Evolutionary conservation across 176 grass and related monocot species (phyloP).

Genomic region (Paspalum notatum): DNA sequence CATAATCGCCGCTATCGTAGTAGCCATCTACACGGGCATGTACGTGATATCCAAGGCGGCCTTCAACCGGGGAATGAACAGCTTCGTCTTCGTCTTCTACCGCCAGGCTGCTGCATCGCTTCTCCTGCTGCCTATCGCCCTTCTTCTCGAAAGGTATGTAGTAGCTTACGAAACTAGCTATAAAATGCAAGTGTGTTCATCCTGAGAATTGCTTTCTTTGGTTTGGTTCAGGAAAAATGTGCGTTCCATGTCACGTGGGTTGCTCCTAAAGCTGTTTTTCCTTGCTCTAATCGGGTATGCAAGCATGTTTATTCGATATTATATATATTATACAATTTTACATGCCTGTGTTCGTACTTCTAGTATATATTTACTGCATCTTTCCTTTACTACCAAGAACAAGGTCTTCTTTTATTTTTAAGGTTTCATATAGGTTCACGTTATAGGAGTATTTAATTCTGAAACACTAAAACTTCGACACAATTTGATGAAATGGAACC

Average conservation of each 20-base stretch:
- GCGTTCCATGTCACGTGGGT: conserved; percentile 28
- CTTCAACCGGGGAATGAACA: conserved; percentile 55
- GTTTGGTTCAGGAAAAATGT: conserved; percentile 23
- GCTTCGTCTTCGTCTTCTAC: conserved; percentile 65
- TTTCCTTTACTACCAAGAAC: no score
- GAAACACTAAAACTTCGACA: no score
- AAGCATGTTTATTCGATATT: neutral
- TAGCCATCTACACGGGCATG: conserved; percentile 50
- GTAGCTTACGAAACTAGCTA: neutral
- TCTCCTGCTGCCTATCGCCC: conserved; percentile 42
- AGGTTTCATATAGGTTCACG: no score
- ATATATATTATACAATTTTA: neutral
- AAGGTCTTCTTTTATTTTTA: no score
- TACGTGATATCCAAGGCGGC: conserved; percentile 54
- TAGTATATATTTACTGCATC: neutral
- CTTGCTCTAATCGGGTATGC: conserved; percentile 57
- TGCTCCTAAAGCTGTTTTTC: conserved; percentile 61
- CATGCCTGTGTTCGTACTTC: no score
- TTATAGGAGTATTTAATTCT: no score
- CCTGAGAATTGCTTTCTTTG: neutral
- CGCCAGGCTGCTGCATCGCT: conserved; percentile 49
- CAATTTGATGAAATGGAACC: no score
- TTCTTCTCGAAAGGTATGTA: conserved; percentile 17
- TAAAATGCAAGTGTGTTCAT: neutral
- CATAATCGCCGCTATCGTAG: conserved; percentile 44